Evolutionary conservation across 306 rosid species (phyloP), one percentile per base, ranked within the genome.

Genomic region (Acacia melanoxylon): DNA sequence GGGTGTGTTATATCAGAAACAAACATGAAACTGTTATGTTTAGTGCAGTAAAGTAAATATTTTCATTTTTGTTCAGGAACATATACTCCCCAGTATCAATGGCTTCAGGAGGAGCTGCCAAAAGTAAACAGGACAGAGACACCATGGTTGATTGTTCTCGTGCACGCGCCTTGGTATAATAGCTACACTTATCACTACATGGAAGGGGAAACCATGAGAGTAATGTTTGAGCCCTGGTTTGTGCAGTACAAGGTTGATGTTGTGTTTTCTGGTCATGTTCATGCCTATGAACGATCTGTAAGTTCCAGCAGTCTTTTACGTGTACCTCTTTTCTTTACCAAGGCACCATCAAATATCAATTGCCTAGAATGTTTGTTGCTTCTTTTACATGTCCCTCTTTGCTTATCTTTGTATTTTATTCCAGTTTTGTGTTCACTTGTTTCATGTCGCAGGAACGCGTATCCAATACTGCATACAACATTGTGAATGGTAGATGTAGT

Each of bases 131-230:
- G 95, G 75, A 86, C 87, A 25, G 90, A 89, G 83, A 95, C 99
- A 35, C 94, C 99, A 0, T 91, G 97, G 99, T 90, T 95, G 81
- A 90, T 95, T 78, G 93, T 95, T 82, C 82, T 92, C 35, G 78
- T 92, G 91, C 99, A 93, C 82, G 75, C 87, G 61, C 96, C 99
- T 29, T 56, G 91, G 81, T 93, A 93, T 81, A 95, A 72, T 79
- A 95, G 97, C 84, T 87, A 95, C 79, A 78, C 82, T 5, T 86
- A 89, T 84, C 98, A 92, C 70, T 95, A 84, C 52, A 93, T 93
- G 99, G 98, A 95, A 91, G 98, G 97, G 71, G 98, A 95, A 88
- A 72, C 91, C 80, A 93, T 93, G 95, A 89, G 98, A 88, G 97
- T 90, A 5, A 86, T 89, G 92, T 91, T 22, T 59, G 98, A 94